Evolutionary conservation across 2,329 filamentous ascomycete species (phyloP), one percentile per base, ranked within the genome.

Genomic region (Arthrobotrys sphaeroides): DNA sequence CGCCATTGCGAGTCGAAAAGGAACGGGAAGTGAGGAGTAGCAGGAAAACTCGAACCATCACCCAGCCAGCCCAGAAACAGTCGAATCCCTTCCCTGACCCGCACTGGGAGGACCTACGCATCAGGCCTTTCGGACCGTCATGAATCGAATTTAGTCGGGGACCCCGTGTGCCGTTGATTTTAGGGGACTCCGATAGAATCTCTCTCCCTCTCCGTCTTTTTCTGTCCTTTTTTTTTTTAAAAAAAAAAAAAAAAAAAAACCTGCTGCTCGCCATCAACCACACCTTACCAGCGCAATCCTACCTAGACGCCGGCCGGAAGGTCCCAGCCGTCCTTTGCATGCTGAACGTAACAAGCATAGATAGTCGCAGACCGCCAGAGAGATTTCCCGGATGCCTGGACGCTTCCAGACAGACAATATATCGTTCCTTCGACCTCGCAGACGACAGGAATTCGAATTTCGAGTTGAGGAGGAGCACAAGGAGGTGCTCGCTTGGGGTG

Each of bases 391-490:
- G 65, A 70, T 70, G 66, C 66, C 55, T 62, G 66, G 24, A 28
- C 51, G 55, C 42, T 47, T 24, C 42, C 31, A 38, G 33, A 42
- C 49, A 9, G 42, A 36, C 31, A 62, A 16, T 55, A 61, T 62
- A 62, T 70, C 43, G 40, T 61, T 70, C 45, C 55, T 55, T 62
- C 45, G 36, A 62, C 28, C 57, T 70, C 66, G 47, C 66, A 53
- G 43, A 70, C 53, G 47, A 70, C 66, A 61, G 55, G 55, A 70
- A 53, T 67, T 70, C 45, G 55, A 70, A 53, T 67, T 70, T 55
- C 66, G 45, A 53, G 55, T 70, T 62, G 55, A 70, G 57, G 40
- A 68, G 49, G 28, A 45, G 55, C 55, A 60, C 36, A 60, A 47
- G 45, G 47, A 64, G 59, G 55, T 22, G 31, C 66, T 70, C 66